These are phyloP conservation scores for Cyberlindnera misumaiensis DNA, from an alignment of 805 yeast genomes.

Conservation along the genomic window DNA sequence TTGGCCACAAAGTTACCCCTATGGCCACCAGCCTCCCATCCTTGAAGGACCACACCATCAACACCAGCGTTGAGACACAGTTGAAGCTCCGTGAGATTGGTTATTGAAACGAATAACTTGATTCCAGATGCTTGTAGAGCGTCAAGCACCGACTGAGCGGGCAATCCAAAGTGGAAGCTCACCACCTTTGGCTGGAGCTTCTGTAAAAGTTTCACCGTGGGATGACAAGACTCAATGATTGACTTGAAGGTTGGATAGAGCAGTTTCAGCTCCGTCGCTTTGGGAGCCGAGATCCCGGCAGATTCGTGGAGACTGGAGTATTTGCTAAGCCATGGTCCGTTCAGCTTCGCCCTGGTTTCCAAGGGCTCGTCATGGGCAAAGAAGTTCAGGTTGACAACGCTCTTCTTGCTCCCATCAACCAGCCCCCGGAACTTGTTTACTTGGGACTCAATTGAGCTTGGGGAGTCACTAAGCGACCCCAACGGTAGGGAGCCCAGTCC, in stretches of 20 bases:
- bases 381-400: slow-evolving; percentile 38
- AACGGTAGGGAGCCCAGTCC: slow-evolving; percentile 43
- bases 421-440: slow-evolving; percentile 10
- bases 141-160: slow-evolving; percentile 26
- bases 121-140: slow-evolving; percentile 32
- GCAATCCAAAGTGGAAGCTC: slow-evolving; percentile 51
- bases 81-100: slow-evolving; percentile 37
- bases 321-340: slow-evolving; percentile 13
- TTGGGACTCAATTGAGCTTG: slow-evolving; percentile 9
- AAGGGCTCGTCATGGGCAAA: slow-evolving; percentile 33
- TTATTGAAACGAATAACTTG: slow-evolving; percentile 40
- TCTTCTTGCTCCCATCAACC: slow-evolving; percentile 2
- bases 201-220: slow-evolving; percentile 12
- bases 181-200: slow-evolving; percentile 35
- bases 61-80: slow-evolving; percentile 26
- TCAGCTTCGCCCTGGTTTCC: slow-evolving; percentile 4
- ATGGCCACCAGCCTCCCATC: slow-evolving; percentile 63
- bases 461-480: slow-evolving; percentile 10
- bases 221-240: slow-evolving; percentile 6
- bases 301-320: slow-evolving; percentile 1
- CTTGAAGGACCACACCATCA: slow-evolving; percentile 49
- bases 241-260: slow-evolving; percentile 14
- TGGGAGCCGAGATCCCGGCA: neutral
- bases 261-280: neutral
- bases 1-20: slow-evolving; percentile 38